Evolutionary conservation across 2,329 filamentous ascomycete species (phyloP), one percentile per base, ranked within the genome.

Genomic region (Aspergillus fructus): DNA sequence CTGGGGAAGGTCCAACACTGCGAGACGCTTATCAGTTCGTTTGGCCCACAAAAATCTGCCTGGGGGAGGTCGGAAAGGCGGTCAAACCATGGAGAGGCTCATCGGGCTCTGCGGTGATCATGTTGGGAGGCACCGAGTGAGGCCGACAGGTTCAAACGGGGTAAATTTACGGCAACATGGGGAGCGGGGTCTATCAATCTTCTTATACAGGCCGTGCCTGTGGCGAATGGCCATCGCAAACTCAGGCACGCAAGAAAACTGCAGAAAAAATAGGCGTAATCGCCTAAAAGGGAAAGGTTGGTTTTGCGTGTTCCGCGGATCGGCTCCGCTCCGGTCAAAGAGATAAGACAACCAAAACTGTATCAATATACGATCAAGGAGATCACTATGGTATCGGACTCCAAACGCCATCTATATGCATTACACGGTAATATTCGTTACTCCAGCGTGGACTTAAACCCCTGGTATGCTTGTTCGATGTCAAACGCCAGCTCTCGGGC

Each of bases 391-490:
- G 53, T 46, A 62, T 54, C 42, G 24, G 55, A 62, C 48, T n/a
- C 49, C 49, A 51, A 59, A 67, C 63, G 54, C 62, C 63, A 50
- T 37, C 15, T 17, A 15, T 42, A 30, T 53, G 21, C 27, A 49
- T 39, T 41, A 37, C 21, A 17, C 42, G 17, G 27, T 42, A 33
- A 40, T 21, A 30, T 13, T 8, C 7, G 23, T 73, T 71, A 88
- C 45, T 80, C 83, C 70, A 96, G 78, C 3, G 87, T 91, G 51
- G 83, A 85, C 75, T 97, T 96, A 75, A 97, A 97, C 2, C 93
- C 93, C 67, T 93, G 88, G 71, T 97, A 97, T 41, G 93, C 93
- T 69, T 91, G 88, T 71, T 96, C 91, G 69, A 97, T 96, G 72
- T 97, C 93, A 73, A 96, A 86, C 64, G 94, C 89, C 65, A 97